Evolutionary conservation across 176 grass and related monocot genomes (phyloP), one percentile per base, ranked within the genome.

Genomic region (Musa schizocarpa): DNA sequence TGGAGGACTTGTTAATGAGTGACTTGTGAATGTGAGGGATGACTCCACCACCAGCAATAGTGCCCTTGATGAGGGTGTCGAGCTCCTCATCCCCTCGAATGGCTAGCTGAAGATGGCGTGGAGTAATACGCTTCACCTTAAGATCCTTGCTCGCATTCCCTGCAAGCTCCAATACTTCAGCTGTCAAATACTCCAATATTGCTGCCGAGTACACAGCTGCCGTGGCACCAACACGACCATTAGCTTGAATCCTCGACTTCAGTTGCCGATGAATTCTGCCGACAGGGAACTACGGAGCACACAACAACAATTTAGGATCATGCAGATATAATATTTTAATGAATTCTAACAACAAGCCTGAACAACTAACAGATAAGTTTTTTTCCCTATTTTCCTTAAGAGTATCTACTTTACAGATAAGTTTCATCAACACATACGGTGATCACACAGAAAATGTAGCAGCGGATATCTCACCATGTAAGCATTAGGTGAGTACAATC

Each of bases 141-240:
- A 76, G 74, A 62, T 76, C 74, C 54, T 76, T 76, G 56, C 74
- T 76, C n/a, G 74, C 74, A 13, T 76, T 76, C 27, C 74, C 74
- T 13, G 74, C 74, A 8, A 76, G 74, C 56, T 76, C 74, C 54
- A 76, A 62, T 26, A 76, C 74, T 21, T 76, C 74, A 22, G 74
- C 74, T 48, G 74, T 76, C 14, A 76, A 16, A 54, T 76, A 76
- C 56, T 76, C 74, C 74, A 76, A 12, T 59, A 76, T 76, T 11
- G 74, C 74, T 22, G 74, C 74, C 2, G 74, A 76, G 27, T 76
- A 76, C 56, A 76, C 74, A 21, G 74, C 74, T 49, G 74, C 74
- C 49, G 74, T 76, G 14, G 74, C 74, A n/a, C 74, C 74, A 1
- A 76, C 74, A 50, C 74, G 54, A 49, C 74, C 74, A 63, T 76